A percentile compares a stretch with the other conserved stretches of the same genome.
These are phyloP conservation scores for Calonectria crousiana DNA, from an alignment of 2,329 filamentous ascomycete genomes.

Conservation along the genomic window DNA sequence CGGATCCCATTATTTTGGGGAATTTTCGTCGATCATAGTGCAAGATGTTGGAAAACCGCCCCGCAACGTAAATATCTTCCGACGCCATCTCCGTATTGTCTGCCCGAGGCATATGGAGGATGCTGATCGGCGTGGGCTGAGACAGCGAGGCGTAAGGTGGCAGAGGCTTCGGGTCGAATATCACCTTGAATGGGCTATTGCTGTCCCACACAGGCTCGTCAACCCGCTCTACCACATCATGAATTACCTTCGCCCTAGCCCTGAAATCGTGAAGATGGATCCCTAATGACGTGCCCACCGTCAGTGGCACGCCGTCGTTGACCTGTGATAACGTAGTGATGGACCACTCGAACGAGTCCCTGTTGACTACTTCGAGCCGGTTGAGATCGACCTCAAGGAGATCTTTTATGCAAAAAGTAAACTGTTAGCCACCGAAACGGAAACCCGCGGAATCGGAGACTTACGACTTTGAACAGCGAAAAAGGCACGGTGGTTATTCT, in stretches of 20 bases:
- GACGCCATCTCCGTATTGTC: slow-evolving; percentile 68
- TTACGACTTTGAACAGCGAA: slow-evolving; percentile 81
- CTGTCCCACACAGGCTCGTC: slow-evolving; percentile 41
- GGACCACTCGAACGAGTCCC: slow-evolving; percentile 81
- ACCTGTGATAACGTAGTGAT: slow-evolving; percentile 86
- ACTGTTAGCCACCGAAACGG: neutral
- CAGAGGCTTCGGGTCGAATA: slow-evolving; percentile 66
- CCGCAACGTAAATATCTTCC: slow-evolving; percentile 87
- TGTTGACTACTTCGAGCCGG: slow-evolving; percentile 76
- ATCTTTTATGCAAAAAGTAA: slow-evolving; percentile 46
- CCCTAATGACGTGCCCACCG: slow-evolving; percentile 84
- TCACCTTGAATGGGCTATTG: slow-evolving; percentile 48
- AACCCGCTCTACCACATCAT: slow-evolving; percentile 53
- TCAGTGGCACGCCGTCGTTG: slow-evolving; percentile 76
- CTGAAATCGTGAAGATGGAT: slow-evolving; percentile 87
- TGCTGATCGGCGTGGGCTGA: slow-evolving; percentile 84
- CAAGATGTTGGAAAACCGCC: slow-evolving; percentile 88
- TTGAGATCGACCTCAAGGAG: slow-evolving; percentile 86
- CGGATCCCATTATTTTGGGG: slow-evolving; percentile 79
- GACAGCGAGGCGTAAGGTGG: slow-evolving; percentile 78
- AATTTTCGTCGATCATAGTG: slow-evolving; percentile 92
- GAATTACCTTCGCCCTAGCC: slow-evolving; percentile 48
- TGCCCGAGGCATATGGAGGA: slow-evolving; percentile 78
- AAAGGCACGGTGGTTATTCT: slow-evolving; percentile 74
- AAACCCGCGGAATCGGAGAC: slow-evolving; percentile 43